phyloP scores from a whole-genome alignment of 2,329 filamentous ascomycete species.

The Nigrospora sphaerica region DNA sequence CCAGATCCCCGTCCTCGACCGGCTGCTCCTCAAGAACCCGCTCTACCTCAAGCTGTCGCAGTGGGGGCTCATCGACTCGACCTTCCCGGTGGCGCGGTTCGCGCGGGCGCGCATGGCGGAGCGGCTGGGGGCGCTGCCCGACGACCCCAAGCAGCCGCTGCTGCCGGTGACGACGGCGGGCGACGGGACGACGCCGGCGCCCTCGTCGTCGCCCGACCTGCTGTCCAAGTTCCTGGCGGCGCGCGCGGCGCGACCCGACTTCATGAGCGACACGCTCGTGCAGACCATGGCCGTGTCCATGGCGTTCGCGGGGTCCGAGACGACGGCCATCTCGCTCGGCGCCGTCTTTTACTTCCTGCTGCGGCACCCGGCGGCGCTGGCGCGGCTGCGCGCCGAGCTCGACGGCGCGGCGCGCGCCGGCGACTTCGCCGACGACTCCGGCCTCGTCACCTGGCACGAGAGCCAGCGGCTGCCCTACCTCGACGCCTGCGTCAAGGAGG shows the following conservation, averaged over 20 bases:
- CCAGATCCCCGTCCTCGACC: constrained; percentile 67
- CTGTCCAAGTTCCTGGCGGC: constrained; percentile 68
- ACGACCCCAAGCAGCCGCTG: constrained; percentile 25
- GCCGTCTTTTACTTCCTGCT: constrained; percentile 70
- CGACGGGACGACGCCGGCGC: constrained; percentile 26
- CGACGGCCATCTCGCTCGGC: constrained; percentile 67
- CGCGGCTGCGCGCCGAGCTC: constrained; percentile 52
- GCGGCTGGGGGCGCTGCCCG: constrained; percentile 39
- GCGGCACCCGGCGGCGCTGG: constrained; percentile 50
- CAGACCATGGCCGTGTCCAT: constrained; percentile 67
- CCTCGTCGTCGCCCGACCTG: constrained; percentile 42
- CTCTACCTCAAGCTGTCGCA: constrained; percentile 61
- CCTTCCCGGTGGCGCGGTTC: constrained; percentile 68
- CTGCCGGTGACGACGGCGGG: constrained; percentile 28
- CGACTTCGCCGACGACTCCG: constrained; percentile 41
- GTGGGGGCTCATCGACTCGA: constrained; percentile 59
- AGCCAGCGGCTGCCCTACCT: constrained; percentile 66
- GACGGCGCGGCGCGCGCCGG: constrained; percentile 50
- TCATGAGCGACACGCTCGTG: constrained; percentile 65
- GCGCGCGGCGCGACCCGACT: constrained; percentile 57
- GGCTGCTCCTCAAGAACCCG: constrained; percentile 67
- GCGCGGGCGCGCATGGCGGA: constrained; percentile 61
- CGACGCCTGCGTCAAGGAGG: constrained; percentile 71
- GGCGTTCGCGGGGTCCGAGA: constrained; percentile 71
- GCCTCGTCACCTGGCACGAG: constrained; percentile 63